Evolutionary conservation across 225 moss, liverwort and hornwort genomes (phyloP).

Genomic region (Straminergon stramineum): DNA sequence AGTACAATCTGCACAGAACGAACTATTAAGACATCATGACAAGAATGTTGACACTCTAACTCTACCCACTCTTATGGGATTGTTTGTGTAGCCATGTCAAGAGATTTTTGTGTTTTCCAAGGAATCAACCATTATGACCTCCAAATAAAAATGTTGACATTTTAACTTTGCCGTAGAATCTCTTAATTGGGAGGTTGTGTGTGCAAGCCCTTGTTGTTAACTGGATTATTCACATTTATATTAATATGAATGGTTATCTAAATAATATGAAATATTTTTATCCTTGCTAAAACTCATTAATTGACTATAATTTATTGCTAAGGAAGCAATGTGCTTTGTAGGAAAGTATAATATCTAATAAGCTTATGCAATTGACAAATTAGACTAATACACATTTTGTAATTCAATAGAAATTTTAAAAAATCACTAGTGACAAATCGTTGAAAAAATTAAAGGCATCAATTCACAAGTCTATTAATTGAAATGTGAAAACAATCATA

Average conservation of each 20-base stretch:
- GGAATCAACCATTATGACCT: no score
- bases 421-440: background rate
- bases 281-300: background rate
- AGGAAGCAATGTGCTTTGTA: fast-evolving
- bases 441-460: background rate
- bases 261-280: fast-evolving
- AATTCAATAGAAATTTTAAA: background rate
- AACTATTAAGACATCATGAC: background rate
- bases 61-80: fast-evolving
- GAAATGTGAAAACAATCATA: background rate
- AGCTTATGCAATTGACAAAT: background rate
- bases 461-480: background rate
- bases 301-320: fast-evolving
- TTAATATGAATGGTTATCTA: background rate
- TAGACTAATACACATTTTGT: background rate
- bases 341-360: background rate
- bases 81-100: no score
- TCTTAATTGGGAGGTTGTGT: background rate
- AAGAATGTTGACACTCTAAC: background rate
- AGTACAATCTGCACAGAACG: fast-evolving
- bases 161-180: background rate
- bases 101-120: no score
- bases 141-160: background rate
- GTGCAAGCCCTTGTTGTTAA: fast-evolving
- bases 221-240: background rate